Evolutionary conservation across 1,284 basidiomycete genomes (phyloP), one percentile per base, ranked within the genome.

Genomic region (Anthracocystis panici-leucophaei): DNA sequence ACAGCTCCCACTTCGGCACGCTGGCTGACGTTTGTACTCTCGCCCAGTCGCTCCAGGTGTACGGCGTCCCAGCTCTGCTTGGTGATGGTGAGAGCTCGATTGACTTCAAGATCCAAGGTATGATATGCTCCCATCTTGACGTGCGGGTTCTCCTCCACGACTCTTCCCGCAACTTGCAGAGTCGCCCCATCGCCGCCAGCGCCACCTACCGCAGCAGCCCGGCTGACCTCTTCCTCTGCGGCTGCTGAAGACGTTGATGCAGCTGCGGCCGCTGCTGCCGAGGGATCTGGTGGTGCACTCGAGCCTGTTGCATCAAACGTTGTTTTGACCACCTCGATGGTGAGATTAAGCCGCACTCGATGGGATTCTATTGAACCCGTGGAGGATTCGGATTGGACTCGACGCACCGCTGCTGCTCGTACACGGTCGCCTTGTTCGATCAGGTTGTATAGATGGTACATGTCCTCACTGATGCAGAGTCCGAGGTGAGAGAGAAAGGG

Each of bases 381-480:
- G 2, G 91, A 89, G 10, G 94, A 94, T 59, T 93, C 90, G 72
- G 90, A 89, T 74, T 88, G 87, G 6, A 90, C 88, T 61, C 88
- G 85, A 90, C 95, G 90, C 67, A 97, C 90, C 6, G 95, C 94
- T 60, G 92, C 89, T n/a, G 94, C 94, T 60, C 94, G 89, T 29
- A 99, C 91, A 71, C 90, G 88, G 85, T 99, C 96, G 21, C 93
- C 94, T 23, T 65, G 83, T 87, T 81, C 70, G 64, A 99, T 96
- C 64, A 99, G 89, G 87, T 99, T 98, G 87, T 98, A 98, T n/a
- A 97, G 89, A 88, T 99, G 96, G 93, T 96, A 99, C 92, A 99
- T 97, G 86, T 99, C 97, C 87, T 99, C 97, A 80, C 82, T 83
- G 56, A 27, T 21, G 21, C 21, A n/a, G 41, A 20, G 25, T 21